Evolutionary conservation across 192 early-diverging fungal genomes (phyloP).

Genomic region (Oehlia diaphana): DNA sequence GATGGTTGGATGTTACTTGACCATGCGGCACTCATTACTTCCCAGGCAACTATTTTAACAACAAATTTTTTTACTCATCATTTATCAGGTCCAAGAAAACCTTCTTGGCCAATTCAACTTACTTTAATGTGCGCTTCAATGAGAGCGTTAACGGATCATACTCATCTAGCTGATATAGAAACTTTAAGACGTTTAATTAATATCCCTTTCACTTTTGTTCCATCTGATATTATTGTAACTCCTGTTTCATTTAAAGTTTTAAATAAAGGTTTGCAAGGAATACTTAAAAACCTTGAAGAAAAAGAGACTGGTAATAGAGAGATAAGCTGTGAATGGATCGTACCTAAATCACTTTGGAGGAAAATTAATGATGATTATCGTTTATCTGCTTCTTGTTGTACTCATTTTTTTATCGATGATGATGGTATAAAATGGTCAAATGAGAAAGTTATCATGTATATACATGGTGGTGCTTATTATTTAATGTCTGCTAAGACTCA

Average conservation of each 20-base stretch:
- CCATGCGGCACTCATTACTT: constrained; percentile 10
- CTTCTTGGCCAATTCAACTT: constrained; percentile 44
- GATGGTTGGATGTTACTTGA: constrained; percentile 13
- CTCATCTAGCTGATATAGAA: constrained; percentile 16
- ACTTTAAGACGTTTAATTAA: background rate
- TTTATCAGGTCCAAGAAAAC: constrained; percentile 44
- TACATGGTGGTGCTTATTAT: constrained; percentile 79
- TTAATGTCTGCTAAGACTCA: constrained; percentile 47
- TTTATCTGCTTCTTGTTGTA: background rate
- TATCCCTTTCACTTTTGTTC: background rate
- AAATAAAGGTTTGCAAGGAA: constrained; percentile 10
- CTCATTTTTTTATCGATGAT: constrained; percentile 14
- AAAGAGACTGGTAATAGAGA: constrained; percentile 2
- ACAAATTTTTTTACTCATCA: constrained; percentile 37
- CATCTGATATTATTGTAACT: constrained; percentile 22
- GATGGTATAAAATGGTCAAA: constrained; percentile 28
- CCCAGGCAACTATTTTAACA: constrained; percentile 31
- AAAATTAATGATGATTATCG: constrained; percentile 28
- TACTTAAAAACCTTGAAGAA: constrained; percentile 6
- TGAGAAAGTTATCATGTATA: constrained; percentile 55
- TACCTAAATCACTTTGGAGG: constrained; percentile 21
- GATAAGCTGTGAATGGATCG: constrained; percentile 28
- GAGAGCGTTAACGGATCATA: constrained; percentile 14
- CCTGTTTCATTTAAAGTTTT: constrained; percentile 23
- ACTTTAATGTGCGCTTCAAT: constrained; percentile 17